A percentile compares a stretch with the other conserved stretches of the same genome.
Conservation (phyloP, 1,284 basidiomycete genomes). For the Leucoagaricus sp. region DNA sequence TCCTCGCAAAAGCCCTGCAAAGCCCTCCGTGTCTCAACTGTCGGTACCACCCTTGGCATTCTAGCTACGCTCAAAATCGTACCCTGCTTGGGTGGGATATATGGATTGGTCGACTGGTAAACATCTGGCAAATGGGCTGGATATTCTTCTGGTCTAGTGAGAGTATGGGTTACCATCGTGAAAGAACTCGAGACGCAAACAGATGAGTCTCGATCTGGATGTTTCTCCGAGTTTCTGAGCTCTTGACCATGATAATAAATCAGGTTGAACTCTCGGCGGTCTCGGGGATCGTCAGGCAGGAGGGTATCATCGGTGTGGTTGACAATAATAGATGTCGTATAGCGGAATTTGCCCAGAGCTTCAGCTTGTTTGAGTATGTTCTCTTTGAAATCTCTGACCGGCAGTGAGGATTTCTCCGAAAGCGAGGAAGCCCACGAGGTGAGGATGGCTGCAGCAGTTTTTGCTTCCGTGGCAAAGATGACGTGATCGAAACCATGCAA, state of each 20-base stretch:
- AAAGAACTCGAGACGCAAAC: constrained; percentile 46
- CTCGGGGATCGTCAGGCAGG: constrained; percentile 47
- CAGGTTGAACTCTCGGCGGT: constrained; percentile 69
- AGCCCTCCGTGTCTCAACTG: constrained; percentile 48
- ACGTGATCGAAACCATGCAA: constrained; percentile 60
- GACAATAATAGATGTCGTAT: constrained; percentile 58
- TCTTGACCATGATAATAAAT: constrained; percentile 29
- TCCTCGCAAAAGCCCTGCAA: constrained; percentile 44
- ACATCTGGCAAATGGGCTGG: constrained; percentile 36
- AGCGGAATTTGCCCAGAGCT: constrained; percentile 48
- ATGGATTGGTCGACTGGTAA: constrained; percentile 77
- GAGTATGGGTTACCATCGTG: constrained; percentile 67
- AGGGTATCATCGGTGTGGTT: constrained; percentile 67
- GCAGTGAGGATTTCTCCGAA: constrained; percentile 20
- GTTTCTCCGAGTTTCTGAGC: constrained; percentile 17
- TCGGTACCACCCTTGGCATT: constrained; percentile 65
- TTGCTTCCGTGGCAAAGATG: constrained; percentile 72
- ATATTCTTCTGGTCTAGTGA: constrained; percentile 37
- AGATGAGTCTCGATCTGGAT: constrained; percentile 10
- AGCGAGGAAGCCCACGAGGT: constrained; percentile 41
- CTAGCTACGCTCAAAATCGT: constrained; percentile 56
- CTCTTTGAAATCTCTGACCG: constrained; percentile 23
- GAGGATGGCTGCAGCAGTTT: constrained; percentile 53
- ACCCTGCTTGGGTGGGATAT: constrained; percentile 49
- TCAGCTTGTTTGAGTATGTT: constrained; percentile 37